phyloP scores from a whole-genome alignment of 139 green algal species.

The Asterochloris sp. region DNA sequence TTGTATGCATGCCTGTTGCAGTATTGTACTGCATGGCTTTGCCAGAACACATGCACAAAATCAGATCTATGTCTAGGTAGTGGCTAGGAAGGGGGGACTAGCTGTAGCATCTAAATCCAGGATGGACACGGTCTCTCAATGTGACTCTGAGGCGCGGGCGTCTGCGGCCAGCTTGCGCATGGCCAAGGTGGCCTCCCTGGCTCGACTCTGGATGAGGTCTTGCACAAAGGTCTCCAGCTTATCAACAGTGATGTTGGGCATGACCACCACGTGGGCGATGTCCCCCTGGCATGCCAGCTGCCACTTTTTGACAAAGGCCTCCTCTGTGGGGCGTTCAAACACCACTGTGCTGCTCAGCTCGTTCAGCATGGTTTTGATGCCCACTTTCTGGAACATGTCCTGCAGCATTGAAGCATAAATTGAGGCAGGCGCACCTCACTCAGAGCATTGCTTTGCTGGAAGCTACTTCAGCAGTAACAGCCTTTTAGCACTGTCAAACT shows the following conservation, averaged over 20 bases:
- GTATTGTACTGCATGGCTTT: too few relatives aligned
- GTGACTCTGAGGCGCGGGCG: neutral
- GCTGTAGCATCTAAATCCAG: neutral
- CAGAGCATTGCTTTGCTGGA: too few relatives aligned
- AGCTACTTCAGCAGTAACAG: too few relatives aligned
- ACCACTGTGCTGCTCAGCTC: constrained; percentile 88
- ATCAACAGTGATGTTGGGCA: constrained; percentile 90
- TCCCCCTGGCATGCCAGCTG: constrained; percentile 89
- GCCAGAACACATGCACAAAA: too few relatives aligned
- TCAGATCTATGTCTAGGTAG: too few relatives aligned
- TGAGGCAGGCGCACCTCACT: too few relatives aligned
- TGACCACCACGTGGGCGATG: constrained; percentile 97
- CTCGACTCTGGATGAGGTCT: constrained; percentile 53
- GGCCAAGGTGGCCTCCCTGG: neutral
- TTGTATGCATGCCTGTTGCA: too few relatives aligned
- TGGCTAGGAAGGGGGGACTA: neutral
- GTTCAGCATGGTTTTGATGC: constrained; percentile 91
- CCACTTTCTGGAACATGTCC: constrained; percentile 64
- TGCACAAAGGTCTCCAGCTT: constrained; percentile 92
- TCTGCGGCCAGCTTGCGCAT: constrained; percentile 11
- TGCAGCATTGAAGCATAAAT: constrained; percentile 10
- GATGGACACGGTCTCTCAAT: neutral
- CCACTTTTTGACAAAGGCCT: constrained; percentile 92
- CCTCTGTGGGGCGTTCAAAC: constrained; percentile 86
- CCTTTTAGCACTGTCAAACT: too few relatives aligned